Evolutionary conservation across 2,329 filamentous ascomycete species (phyloP), one percentile per base, ranked within the genome.

Genomic region (Zymoseptoria crescenta): DNA sequence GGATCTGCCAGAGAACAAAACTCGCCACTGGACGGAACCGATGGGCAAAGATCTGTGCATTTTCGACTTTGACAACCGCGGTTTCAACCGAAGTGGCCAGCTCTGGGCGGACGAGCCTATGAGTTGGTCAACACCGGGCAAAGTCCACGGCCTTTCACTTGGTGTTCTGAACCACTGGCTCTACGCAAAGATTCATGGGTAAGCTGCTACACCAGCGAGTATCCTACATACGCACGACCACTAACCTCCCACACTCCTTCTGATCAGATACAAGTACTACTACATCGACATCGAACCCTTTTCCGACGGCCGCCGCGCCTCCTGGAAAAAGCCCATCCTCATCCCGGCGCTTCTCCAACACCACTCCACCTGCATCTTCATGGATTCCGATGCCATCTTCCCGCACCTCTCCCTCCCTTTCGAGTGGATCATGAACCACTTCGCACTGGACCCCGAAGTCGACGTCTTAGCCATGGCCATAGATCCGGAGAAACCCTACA

Each of bases 381-480:
- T 59, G 5, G 58, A 59, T 50, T 57, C 58, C 7, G 58, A 59
- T 35, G 58, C 58, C 29, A 49, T 55, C 27, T 59, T 59, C 21
- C 30, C 49, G 28, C 54, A 55, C 45, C 58, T 59, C 54, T 49
- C 52, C 13, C 35, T 59, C 30, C 58, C 58, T 9, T 49, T 59
- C 24, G 58, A 59, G 50, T 59, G 58, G 58, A 54, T 59, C 13
- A 30, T 59, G 54, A 59, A 59, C 24, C 56, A 56, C 58, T 59
- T 54, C 54, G 16, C 49, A 20, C 29, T 59, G 8, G 58, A 59
- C 35, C 58, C 58, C 19, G 45, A 20, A 8, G n/a, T 8, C 16
- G 19, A 55, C 29, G 49, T 53, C 29, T 41, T 59, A 20, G 52
- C 57, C 27, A 52, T 59, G 41, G 57, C 57, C 28, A 27, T 49